Evolutionary conservation across 331 rosid species (phyloP).

Genomic region (Acacia pycnantha): DNA sequence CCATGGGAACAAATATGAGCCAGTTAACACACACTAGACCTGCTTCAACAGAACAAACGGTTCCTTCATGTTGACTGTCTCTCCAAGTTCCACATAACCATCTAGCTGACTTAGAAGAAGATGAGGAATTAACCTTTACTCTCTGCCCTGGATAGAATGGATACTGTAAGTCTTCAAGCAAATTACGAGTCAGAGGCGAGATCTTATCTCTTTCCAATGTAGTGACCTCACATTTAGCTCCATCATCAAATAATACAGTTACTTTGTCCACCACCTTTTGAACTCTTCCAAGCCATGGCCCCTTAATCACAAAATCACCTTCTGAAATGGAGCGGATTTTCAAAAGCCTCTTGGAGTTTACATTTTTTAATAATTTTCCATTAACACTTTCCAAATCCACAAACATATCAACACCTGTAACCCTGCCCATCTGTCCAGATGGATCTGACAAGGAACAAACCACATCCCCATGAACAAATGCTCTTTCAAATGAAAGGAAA

Average conservation of each 20-base stretch:
- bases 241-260: slow-evolving; percentile 73
- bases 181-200: slow-evolving; percentile 55
- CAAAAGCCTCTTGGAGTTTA: slow-evolving; percentile 60
- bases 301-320: slow-evolving; percentile 76
- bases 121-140: slow-evolving; percentile 64
- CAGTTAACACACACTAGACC: slow-evolving; percentile 78
- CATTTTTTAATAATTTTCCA: slow-evolving; percentile 63
- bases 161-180: slow-evolving; percentile 82
- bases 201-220: slow-evolving; percentile 64
- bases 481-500: slow-evolving; percentile 83
- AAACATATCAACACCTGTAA: slow-evolving; percentile 56
- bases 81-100: slow-evolving; percentile 86
- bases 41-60: slow-evolving; percentile 76
- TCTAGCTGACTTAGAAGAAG: slow-evolving; percentile 60
- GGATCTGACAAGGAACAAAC: slow-evolving; percentile 65
- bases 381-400: slow-evolving; percentile 73
- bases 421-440: slow-evolving; percentile 89
- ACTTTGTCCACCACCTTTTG: slow-evolving; percentile 72
- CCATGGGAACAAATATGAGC: slow-evolving; percentile 61
- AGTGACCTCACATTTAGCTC: slow-evolving; percentile 59
- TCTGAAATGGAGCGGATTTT: slow-evolving; percentile 79
- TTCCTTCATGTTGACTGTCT: slow-evolving; percentile 71
- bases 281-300: slow-evolving; percentile 91
- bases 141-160: slow-evolving; percentile 97
- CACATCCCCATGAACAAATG: slow-evolving; percentile 78